Evolutionary conservation across 2,329 filamentous ascomycete species (phyloP), one percentile per base, ranked within the genome.

Genomic region (Blastomyces parvus): DNA sequence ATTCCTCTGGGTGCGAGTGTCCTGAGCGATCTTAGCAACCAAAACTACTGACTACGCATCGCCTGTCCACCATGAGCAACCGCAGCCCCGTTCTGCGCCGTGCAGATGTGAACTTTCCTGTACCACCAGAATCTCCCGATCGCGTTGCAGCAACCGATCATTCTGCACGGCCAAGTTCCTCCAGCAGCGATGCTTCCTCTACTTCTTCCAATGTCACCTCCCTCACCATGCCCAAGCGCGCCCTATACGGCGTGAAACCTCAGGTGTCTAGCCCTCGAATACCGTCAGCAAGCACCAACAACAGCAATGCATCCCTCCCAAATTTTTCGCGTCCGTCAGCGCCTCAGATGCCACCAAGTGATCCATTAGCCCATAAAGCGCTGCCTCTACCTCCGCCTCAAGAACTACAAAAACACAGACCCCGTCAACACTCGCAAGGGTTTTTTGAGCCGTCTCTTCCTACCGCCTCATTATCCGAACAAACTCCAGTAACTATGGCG

Each of bases 401-500:
- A 19, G 66, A 79, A 60, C 63, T 76, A 42, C 73, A 72, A 56
- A 71, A 74, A 66, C 78, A 80, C 67, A 76, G 78, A 53, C 73
- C 77, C 40, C 74, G 79, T 66, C 78, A 81, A 67, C 84, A 86
- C 70, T 86, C 84, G 2, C 85, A 88, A 72, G 86, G 86, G 62
- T 88, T 86, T 74, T 88, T 88, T 69, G 86, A 88, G 72, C 85
- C 86, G 19, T 83, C 82, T 40, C 75, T 88, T 62, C 83, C 85
- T 50, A 81, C 80, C n/a, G 77, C 80, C 6, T 80, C 79, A 38
- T 68, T 72, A 50, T 73, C 77, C 64, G 73, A 80, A 68, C 77
- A 75, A 66, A 69, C 71, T 30, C 69, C 69, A 64, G 72, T 74
- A 70, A 59, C 53, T 22, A 77, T 78, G 66, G 70, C 73, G 14